phyloP scores from a whole-genome alignment of 306 rosid species.

The Potentilla sterilis region DNA sequence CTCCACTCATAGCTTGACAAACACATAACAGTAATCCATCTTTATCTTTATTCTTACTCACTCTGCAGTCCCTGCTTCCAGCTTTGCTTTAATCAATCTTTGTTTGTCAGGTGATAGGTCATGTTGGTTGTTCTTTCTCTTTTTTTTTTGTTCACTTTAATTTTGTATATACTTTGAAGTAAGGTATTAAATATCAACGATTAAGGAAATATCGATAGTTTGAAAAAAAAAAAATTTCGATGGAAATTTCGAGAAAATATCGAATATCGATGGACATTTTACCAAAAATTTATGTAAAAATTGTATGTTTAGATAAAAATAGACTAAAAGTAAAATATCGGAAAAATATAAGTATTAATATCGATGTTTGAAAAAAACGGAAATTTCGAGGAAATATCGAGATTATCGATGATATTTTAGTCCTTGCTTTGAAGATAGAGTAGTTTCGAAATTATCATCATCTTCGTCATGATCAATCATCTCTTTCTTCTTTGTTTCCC shows the following conservation, averaged over 20 bases:
- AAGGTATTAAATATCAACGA: too few species aligned
- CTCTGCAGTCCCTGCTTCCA: background rate
- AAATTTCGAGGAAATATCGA: too few species aligned
- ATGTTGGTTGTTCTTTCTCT: slow-evolving; percentile 6
- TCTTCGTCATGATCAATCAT: slow-evolving; percentile 3
- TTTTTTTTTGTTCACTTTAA: slow-evolving; percentile 8
- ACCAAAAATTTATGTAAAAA: too few species aligned
- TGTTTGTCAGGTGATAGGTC: slow-evolving; percentile 12
- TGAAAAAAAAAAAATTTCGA: too few species aligned
- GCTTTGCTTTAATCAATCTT: slow-evolving; percentile 15
- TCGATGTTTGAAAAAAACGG: too few species aligned
- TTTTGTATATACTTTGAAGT: slow-evolving; percentile 20
- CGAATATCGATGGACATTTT: too few species aligned
- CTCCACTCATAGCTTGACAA: slow-evolving; percentile 35
- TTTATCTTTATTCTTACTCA: slow-evolving; percentile 3
- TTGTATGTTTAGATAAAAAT: too few species aligned
- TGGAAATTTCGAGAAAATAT: too few species aligned
- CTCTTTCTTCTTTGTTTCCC: slow-evolving; percentile 53
- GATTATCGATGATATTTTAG: too few species aligned
- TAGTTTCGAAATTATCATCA: slow-evolving; percentile 30
- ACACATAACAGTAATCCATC: slow-evolving; percentile 11
- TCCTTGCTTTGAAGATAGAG: background rate
- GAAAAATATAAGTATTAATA: too few species aligned
- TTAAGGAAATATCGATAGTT: too few species aligned
- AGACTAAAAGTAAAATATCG: too few species aligned